phyloP scores from a whole-genome alignment of 2,329 filamentous ascomycete genomes.

The Calonectria pteridis region DNA sequence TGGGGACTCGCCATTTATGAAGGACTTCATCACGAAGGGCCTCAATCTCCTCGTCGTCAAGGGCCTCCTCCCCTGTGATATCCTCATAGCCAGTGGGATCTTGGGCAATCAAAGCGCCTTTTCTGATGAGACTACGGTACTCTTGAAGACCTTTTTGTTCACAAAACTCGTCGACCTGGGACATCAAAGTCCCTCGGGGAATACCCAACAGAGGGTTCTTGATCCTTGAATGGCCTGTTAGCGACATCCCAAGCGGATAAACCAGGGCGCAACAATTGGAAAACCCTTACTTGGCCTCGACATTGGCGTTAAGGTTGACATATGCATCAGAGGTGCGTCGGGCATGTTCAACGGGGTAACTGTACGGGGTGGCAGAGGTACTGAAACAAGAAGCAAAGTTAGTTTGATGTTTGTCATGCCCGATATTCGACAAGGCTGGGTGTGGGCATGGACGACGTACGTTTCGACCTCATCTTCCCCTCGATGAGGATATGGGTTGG shows the following conservation, averaged over 20 bases:
- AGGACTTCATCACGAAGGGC: constrained; percentile 71
- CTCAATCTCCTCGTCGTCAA: constrained; percentile 70
- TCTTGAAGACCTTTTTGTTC: constrained; percentile 69
- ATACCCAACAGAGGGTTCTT: constrained; percentile 66
- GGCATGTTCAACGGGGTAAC: constrained; percentile 53
- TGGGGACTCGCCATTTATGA: constrained; percentile 77
- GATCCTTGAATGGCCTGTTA: constrained; percentile 49
- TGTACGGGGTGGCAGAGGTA: constrained; percentile 44
- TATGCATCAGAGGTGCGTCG: constrained; percentile 47
- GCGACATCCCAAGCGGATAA: not conserved
- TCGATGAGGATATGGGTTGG: constrained; percentile 39
- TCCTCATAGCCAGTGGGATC: constrained; percentile 73
- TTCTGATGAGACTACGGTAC: constrained; percentile 69
- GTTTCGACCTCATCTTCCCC: constrained; percentile 44
- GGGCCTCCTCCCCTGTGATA: constrained; percentile 67
- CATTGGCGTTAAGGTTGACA: constrained; percentile 59
- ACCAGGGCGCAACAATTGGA: not conserved
- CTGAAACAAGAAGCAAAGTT: constrained; percentile 36
- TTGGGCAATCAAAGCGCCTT: constrained; percentile 81
- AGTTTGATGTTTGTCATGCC: constrained; percentile 22
- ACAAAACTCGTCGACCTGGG: constrained; percentile 73
- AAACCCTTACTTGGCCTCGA: constrained; percentile 58
- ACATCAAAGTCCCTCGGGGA: constrained; percentile 62
- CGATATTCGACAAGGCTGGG: not conserved
- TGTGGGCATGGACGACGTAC: constrained; percentile 31